Base-by-base conservation (phyloP, 2,329 filamentous ascomycete species). In the Botrytis medusae region DNA sequence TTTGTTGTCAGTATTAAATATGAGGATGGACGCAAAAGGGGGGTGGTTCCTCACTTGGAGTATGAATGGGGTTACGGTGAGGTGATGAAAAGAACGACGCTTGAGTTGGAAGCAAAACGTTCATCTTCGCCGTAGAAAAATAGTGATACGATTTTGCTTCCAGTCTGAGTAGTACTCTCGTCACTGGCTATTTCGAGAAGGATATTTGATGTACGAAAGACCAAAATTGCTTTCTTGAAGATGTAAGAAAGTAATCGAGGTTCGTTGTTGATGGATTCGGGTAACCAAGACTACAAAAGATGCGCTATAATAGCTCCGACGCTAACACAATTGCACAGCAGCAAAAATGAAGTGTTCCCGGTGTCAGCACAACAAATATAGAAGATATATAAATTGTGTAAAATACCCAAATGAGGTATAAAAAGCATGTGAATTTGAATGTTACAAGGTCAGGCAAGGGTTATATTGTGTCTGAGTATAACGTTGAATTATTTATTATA, bases 61-160 rank as follows among this genome's bases (percentile, higher is more conserved):
- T 74, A 87, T 89, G 76, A 85, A 84, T 76, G 86, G 85, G 77
- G 83, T 83, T 75, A 84, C 83, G 77, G 86, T 88, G 87, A 77
- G 88, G 87, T 77, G 88, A 87, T 80, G 87, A 86, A 79, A 90
- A 88, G 77, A 87, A 83, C 74, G 87, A 84, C 71, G 87, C 88
- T 81, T 90, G 88, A 69, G 76, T 74, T 77, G 88, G 86, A 76
- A 91, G 82, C 82, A 91, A 81, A 81, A 89, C 85, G 81, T 90
- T 90, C 89, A 91, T 91, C 73, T 86, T 80, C 59, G 70, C 71
- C 46, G 57, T 42, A 37, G 22, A 73, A 71, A 29, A 44, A 20
- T 37, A 42, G 4, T 61, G n/a, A 25, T 48, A n/a, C 14, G 8
- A 18, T 46, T 12, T 48, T 29, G 16, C 22, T 72, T 65, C 63